Conservation (phyloP, 257 asterid genomes). For the Petunia secreta region DNA sequence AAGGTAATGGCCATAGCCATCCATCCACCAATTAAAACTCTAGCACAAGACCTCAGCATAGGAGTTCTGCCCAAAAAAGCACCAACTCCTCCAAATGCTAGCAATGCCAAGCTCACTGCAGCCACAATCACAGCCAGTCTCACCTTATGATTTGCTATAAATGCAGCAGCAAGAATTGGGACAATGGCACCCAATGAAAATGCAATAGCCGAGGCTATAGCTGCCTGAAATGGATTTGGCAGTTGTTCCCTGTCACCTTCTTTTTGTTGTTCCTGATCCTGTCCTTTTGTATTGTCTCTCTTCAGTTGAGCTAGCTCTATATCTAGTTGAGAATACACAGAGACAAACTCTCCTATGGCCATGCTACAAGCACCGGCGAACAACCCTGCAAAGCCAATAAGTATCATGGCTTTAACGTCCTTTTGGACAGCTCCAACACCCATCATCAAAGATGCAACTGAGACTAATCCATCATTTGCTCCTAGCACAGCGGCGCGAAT, state of each 20-base stretch:
- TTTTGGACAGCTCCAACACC: conserved; percentile 68
- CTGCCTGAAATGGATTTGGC: conserved; percentile 69
- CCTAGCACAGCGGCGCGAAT: conserved; percentile 73
- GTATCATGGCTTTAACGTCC: conserved; percentile 60
- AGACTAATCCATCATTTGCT: conserved; percentile 73
- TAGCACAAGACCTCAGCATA: conserved; percentile 46
- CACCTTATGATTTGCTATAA: conserved; percentile 44
- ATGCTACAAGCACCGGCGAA: conserved; percentile 81
- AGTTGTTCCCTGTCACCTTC: conserved; percentile 38
- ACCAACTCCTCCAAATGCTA: conserved; percentile 58
- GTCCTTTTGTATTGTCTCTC: conserved; percentile 36
- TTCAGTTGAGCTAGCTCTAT: conserved; percentile 65
- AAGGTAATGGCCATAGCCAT: conserved; percentile 80
- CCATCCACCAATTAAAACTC: conserved; percentile 76
- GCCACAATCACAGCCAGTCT: conserved; percentile 55
- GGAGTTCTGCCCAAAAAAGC: conserved; percentile 62
- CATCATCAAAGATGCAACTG: conserved; percentile 69
- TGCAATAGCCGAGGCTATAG: conserved; percentile 65
- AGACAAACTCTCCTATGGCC: conserved; percentile 83
- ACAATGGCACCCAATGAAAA: conserved; percentile 63
- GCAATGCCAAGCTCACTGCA: conserved; percentile 55
- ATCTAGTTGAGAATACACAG: conserved; percentile 67
- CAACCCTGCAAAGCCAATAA: conserved; percentile 63
- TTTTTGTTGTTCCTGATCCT: conserved; percentile 14
- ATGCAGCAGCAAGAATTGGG: conserved; percentile 70